phyloP scores from a whole-genome alignment of 345 rosid species.

The Zanthoxylum bungeanum region DNA sequence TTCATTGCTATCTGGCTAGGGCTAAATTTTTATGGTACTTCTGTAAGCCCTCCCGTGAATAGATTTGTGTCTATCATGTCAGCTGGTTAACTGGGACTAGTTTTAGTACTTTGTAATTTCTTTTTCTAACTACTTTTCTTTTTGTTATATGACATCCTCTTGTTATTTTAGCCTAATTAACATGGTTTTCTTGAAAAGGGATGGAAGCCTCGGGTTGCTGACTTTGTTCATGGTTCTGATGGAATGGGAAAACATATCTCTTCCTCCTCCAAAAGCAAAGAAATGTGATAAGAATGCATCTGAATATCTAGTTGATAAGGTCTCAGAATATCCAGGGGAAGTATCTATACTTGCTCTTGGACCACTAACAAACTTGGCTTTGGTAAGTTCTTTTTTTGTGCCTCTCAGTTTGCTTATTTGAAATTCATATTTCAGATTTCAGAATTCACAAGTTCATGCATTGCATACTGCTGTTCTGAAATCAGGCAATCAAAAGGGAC shows the following conservation, averaged over 20 bases:
- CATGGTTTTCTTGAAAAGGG: constrained; percentile 44
- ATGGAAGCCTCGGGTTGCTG: constrained; percentile 70
- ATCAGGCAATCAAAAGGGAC: constrained; percentile 88
- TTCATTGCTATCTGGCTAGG: background rate
- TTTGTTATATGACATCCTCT: background rate
- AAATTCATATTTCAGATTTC: background rate
- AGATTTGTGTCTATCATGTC: background rate
- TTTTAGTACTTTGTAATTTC: background rate
- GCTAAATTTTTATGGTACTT: background rate
- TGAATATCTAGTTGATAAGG: constrained; percentile 72
- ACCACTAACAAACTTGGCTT: constrained; percentile 84
- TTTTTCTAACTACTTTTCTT: background rate
- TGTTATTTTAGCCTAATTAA: constrained; percentile 11
- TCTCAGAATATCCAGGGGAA: constrained; percentile 80
- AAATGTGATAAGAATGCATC: constrained; percentile 72
- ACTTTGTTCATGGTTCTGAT: constrained; percentile 78
- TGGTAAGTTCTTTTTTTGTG: constrained; percentile 44
- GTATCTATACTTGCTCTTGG: constrained; percentile 90
- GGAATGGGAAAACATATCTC: constrained; percentile 68
- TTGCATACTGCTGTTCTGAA: constrained; percentile 7
- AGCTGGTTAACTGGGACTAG: background rate
- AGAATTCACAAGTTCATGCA: background rate
- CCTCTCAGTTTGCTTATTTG: background rate
- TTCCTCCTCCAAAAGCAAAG: constrained; percentile 54
- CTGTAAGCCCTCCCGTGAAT: background rate